Evolutionary conservation across 129 eudicot genomes (phyloP).

Genomic region (Artemisia argyi): DNA sequence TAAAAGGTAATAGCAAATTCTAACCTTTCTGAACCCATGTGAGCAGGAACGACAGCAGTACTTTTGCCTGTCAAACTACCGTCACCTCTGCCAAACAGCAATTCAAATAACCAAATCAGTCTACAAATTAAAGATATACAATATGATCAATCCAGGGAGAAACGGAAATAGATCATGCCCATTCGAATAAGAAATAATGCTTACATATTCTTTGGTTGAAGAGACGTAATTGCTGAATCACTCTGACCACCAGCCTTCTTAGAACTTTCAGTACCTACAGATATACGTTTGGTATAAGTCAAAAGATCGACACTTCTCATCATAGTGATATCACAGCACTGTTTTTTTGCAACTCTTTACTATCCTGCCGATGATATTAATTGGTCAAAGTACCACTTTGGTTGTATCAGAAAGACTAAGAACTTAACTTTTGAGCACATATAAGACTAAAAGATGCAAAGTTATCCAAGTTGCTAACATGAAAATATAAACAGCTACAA

Average conservation of each 20-base stretch:
- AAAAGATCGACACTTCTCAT: slow-evolving; percentile 4
- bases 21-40: slow-evolving; percentile 73
- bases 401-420: not conserved
- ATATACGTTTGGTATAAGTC: slow-evolving; percentile 11
- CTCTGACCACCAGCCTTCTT: slow-evolving; percentile 54
- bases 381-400: slow-evolving; percentile 1
- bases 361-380: not conserved
- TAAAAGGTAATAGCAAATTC: slow-evolving; percentile 3
- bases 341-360: not conserved
- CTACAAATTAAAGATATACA: slow-evolving; percentile 16
- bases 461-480: not conserved
- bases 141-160: slow-evolving; percentile 1
- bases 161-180: not conserved
- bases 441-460: not conserved
- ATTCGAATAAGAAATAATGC: slow-evolving; percentile 18
- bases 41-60: slow-evolving; percentile 57
- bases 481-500: no score
- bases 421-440: not conserved
- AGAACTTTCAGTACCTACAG: slow-evolving; percentile 56
- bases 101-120: slow-evolving; percentile 7
- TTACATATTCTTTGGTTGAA: slow-evolving; percentile 58
- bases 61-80: slow-evolving; percentile 54
- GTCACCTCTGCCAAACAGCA: slow-evolving; percentile 47
- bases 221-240: slow-evolving; percentile 54
- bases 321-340: not conserved